A percentile compares a stretch with the other conserved stretches of the same genome.
Conservation (phyloP, 2,329 filamentous ascomycete genomes). For the Thielaviopsis musarum region DNA sequence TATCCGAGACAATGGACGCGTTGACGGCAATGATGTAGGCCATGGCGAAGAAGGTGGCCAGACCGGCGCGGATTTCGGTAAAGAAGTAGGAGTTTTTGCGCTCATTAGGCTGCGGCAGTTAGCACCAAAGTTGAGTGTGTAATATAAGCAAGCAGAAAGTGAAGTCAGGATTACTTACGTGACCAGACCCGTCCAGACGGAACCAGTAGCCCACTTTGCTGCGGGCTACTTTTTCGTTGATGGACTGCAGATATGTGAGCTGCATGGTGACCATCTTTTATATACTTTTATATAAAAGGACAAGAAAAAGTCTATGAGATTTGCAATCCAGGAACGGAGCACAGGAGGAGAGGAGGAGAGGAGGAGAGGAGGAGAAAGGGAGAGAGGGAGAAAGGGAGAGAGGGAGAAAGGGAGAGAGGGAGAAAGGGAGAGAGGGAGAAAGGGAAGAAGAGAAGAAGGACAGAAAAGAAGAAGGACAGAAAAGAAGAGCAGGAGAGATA, state of each 20-base stretch:
- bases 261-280: conserved; percentile 31
- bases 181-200: conserved; percentile 63
- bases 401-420: not conserved
- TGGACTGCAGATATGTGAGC: conserved; percentile 35
- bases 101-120: conserved; percentile 51
- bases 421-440: too few species aligned
- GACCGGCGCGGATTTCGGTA: conserved; percentile 67
- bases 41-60: conserved; percentile 62
- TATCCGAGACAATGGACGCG: conserved; percentile 39
- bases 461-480: not conserved
- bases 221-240: conserved; percentile 42
- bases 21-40: conserved; percentile 39
- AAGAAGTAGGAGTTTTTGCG: conserved; percentile 63
- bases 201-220: conserved; percentile 58
- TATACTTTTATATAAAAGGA: conserved; percentile 3
- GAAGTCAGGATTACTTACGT: conserved; percentile 37
- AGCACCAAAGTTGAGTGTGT: too few species aligned
- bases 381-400: conserved; percentile 9
- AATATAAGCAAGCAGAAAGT: not conserved
- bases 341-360: not conserved
- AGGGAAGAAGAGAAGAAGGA: not conserved
- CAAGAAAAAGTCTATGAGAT: conserved; percentile 8
- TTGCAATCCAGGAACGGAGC: too few species aligned
- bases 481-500: not conserved
- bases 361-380: conserved; percentile 11